Percentiles rank a stretch among this genome's conserved stretches.
phyloP scores from a whole-genome alignment of 2,329 filamentous ascomycete genomes.

The Blastomyces percursus region DNA sequence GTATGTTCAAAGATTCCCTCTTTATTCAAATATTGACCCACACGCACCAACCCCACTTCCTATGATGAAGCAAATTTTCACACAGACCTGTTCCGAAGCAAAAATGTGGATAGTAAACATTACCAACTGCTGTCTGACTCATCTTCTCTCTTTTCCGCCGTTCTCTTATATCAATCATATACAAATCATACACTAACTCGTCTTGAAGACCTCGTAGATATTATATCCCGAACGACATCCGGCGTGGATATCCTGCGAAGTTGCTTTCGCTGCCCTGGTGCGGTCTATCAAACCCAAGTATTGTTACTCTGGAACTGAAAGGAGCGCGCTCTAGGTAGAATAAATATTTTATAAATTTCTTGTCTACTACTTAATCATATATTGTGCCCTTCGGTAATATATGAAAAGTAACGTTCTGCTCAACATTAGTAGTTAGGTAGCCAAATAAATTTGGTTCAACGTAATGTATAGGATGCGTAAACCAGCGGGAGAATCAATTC shows the following conservation, averaged over 20 bases:
- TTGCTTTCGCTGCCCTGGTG: neutral
- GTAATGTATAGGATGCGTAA: neutral
- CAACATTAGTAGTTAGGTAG: neutral
- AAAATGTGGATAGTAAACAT: slow-evolving; percentile 39
- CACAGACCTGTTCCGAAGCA: slow-evolving; percentile 57
- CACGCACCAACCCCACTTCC: slow-evolving; percentile 14
- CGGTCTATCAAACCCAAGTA: neutral
- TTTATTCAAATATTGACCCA: neutral
- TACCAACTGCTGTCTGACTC: slow-evolving; percentile 39
- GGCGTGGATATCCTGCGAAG: too few relatives aligned
- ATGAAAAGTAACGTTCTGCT: neutral
- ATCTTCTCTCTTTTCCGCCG: slow-evolving; percentile 6
- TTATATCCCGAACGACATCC: neutral
- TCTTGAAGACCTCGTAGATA: neutral
- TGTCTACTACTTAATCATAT: neutral
- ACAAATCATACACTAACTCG: neutral
- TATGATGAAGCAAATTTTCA: slow-evolving; percentile 49
- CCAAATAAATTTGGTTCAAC: neutral
- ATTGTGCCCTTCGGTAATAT: neutral
- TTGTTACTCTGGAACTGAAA: neutral
- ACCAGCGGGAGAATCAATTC: neutral
- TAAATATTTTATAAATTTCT: neutral
- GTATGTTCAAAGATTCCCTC: slow-evolving; percentile 11
- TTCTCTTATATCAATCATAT: neutral
- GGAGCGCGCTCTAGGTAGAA: neutral